phyloP scores from a whole-genome alignment of 352 stramenopile genomes.

The Globisporangium carolinianum region DNA sequence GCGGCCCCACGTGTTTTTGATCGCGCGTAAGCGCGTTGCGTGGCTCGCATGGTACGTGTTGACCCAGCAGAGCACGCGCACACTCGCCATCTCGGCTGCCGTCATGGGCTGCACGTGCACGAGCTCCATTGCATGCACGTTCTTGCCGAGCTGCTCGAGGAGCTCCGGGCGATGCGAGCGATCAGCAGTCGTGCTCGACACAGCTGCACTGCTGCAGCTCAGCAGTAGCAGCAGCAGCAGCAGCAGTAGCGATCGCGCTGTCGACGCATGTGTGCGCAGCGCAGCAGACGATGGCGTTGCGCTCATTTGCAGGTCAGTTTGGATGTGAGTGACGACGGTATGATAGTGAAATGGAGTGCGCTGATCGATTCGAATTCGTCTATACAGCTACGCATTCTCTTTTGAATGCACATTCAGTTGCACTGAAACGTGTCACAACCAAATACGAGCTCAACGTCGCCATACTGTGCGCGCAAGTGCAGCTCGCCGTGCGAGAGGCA shows the following conservation, averaged over 20 bases:
- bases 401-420: slow-evolving; percentile 14
- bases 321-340: too few species aligned
- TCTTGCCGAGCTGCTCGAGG: slow-evolving; percentile 35
- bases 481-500: slow-evolving; percentile 63
- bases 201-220: background rate
- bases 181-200: background rate
- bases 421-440: slow-evolving; percentile 66
- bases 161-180: slow-evolving; percentile 13
- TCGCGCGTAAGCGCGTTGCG: slow-evolving; percentile 40
- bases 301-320: too few species aligned
- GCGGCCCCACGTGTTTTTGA: slow-evolving; percentile 70
- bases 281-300: background rate
- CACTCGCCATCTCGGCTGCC: slow-evolving; percentile 22
- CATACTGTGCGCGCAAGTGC: slow-evolving; percentile 50
- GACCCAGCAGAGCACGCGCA: slow-evolving; percentile 78
- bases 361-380: too few species aligned
- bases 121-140: slow-evolving; percentile 68
- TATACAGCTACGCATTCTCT: too few species aligned
- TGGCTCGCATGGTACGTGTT: slow-evolving; percentile 84
- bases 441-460: slow-evolving; percentile 60
- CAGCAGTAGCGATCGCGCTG: background rate
- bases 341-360: too few species aligned
- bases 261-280: background rate
- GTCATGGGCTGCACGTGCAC: slow-evolving; percentile 54
- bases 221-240: background rate